Evolutionary conservation across 306 rosid genomes (phyloP), one percentile per base, ranked within the genome.

Genomic region (Prunus dulcis): DNA sequence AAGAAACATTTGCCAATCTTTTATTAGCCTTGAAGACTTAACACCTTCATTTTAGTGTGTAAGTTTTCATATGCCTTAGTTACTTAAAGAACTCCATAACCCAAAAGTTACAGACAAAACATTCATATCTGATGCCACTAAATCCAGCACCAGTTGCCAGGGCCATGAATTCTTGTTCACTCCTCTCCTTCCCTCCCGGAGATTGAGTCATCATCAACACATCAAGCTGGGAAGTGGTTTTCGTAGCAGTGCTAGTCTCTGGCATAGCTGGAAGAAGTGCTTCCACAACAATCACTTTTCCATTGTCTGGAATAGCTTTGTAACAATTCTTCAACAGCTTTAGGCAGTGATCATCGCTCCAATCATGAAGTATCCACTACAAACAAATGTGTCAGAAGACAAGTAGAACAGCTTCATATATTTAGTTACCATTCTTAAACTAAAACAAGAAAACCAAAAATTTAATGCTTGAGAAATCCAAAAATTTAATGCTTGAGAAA

Each of bases 11-110:
- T 34, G 41, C 1, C 9, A 34, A 1, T 34, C 41, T 34, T 34
- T 34, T 34, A 34, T 34, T 6, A 34, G 41, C 9, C 41, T 34
- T 34, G 41, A 9, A 51, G 8, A 51, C 56, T 46, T 47, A 47
- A 51, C 19, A 51, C 56, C 14, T 51, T 15, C 56, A 51, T 34
- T 12, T 14, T 22, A 49, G 61, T 38, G 28, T 49, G 9, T 45
- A 46, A 25, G 50, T 47, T 47, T 46, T 47, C 51, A 18, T 56
- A 51, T 27, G 41, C 56, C 57, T 46, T 19, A 15, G 14, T 43
- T 72, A 76, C 82, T 90, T 90, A 30, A 80, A 82, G 73, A 91
- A 85, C 78, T 87, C 91, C 83, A 91, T 87, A 41, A 88, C 51
- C 86, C 88, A 84, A 9, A 74, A 73, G 60, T 76, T 78, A 27